Percentiles rank a stretch among this genome's conserved stretches.
Conservation (phyloP, 768 basidiomycete genomes). For the Phylloporus sp. region DNA sequence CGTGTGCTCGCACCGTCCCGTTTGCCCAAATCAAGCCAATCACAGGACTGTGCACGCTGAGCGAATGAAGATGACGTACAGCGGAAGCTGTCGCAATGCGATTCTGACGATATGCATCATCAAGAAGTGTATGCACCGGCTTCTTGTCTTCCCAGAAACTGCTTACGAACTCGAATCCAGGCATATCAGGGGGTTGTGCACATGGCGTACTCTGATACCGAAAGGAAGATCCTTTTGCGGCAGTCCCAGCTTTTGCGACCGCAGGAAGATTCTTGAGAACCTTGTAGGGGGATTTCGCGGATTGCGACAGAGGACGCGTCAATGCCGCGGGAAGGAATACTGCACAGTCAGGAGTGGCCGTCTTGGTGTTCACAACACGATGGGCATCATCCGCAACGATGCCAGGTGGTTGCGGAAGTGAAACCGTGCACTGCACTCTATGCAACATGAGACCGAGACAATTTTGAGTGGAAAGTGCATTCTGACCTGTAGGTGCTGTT, state of each 20-base stretch:
- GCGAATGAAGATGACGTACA: slow-evolving; percentile 47
- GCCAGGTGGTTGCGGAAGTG: slow-evolving; percentile 44
- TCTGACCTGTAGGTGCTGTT: slow-evolving; percentile 42
- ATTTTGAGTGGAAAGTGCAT: background rate
- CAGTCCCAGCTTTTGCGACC: slow-evolving; percentile 35
- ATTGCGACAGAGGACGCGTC: slow-evolving; percentile 40
- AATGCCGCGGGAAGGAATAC: slow-evolving; percentile 41
- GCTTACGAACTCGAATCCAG: slow-evolving; percentile 51
- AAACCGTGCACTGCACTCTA: slow-evolving; percentile 47
- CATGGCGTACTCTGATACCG: slow-evolving; percentile 50
- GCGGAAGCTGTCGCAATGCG: slow-evolving; percentile 51
- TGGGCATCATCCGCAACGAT: slow-evolving; percentile 24
- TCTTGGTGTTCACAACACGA: slow-evolving; percentile 44
- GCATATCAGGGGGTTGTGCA: slow-evolving; percentile 41
- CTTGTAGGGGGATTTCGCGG: slow-evolving; percentile 46
- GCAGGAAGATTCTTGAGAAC: slow-evolving; percentile 39
- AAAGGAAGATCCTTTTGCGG: slow-evolving; percentile 44
- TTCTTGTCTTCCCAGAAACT: slow-evolving; percentile 63
- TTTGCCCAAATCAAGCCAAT: slow-evolving; percentile 55
- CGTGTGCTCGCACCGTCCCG: slow-evolving; percentile 48
- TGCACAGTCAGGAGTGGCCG: slow-evolving; percentile 47
- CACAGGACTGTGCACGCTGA: slow-evolving; percentile 43
- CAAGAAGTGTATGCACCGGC: slow-evolving; percentile 43
- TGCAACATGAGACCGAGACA: slow-evolving; percentile 1
- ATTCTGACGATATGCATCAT: slow-evolving; percentile 56